Conservation (phyloP, 768 basidiomycete genomes). For the Termitomyces sp. region DNA sequence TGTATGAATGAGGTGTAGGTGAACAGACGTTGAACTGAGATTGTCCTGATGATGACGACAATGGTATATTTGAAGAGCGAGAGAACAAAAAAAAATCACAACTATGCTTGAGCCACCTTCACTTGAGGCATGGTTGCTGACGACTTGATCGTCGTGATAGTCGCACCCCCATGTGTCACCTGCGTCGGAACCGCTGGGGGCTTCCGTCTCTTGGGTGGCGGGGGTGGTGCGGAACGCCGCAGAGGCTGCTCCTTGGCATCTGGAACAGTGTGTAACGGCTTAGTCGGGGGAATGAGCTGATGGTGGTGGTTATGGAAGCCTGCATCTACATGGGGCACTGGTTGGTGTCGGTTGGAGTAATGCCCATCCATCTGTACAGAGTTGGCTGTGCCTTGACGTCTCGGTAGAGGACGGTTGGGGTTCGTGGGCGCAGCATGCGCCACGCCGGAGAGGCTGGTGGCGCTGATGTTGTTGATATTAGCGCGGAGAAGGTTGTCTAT, state of each 20-base stretch:
- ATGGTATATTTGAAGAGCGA: not conserved
- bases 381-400: constrained; percentile 25
- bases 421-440: constrained; percentile 13
- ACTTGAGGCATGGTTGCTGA: constrained; percentile 25
- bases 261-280: not conserved
- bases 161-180: constrained; percentile 47
- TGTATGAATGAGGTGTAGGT: not conserved
- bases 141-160: constrained; percentile 58
- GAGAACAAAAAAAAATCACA: not conserved
- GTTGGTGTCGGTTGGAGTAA: constrained; percentile 14
- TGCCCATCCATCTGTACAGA: constrained; percentile 25
- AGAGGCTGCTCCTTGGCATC: constrained; percentile 22
- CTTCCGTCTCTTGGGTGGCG: constrained; percentile 66
- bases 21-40: not conserved
- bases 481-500: constrained; percentile 34
- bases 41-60: not conserved
- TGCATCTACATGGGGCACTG: constrained; percentile 10
- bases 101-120: constrained; percentile 7
- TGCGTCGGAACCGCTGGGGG: constrained; percentile 67
- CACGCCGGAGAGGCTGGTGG: constrained; percentile 31
- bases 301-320: constrained; percentile 16
- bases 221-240: constrained; percentile 60
- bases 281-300: constrained; percentile 16
- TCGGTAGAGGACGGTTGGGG: constrained; percentile 14
- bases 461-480: constrained; percentile 41